Conservation (phyloP, 306 rosid genomes). For the Crotalaria pallida region DNA sequence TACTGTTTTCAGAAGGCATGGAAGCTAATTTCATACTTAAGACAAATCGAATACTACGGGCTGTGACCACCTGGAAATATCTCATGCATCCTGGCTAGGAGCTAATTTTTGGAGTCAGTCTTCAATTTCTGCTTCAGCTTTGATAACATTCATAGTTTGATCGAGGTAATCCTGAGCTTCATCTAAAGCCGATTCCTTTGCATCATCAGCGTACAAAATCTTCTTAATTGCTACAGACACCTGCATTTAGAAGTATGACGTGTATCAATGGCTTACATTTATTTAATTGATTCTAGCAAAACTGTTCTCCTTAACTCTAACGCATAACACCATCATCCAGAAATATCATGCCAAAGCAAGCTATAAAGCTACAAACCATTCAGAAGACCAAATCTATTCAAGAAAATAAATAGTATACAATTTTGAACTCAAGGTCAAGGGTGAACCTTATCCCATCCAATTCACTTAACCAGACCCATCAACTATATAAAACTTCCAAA, state of each 20-base stretch:
- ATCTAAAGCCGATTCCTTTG: conserved; percentile 72
- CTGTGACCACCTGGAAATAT: background rate
- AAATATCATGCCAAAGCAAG: too few relatives aligned
- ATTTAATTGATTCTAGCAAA: background rate
- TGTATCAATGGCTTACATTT: background rate
- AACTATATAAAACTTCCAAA: background rate
- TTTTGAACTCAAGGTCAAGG: background rate
- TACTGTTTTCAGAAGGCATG: background rate
- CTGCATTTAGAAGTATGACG: conserved; percentile 35
- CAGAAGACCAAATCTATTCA: background rate
- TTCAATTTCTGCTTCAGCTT: conserved; percentile 30
- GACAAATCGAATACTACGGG: background rate
- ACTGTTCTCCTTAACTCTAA: too few relatives aligned
- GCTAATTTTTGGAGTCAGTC: conserved; percentile 21
- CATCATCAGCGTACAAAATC: conserved; percentile 89
- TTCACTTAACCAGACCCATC: background rate
- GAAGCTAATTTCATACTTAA: background rate
- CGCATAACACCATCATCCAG: too few relatives aligned
- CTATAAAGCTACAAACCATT: background rate
- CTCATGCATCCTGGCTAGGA: conserved; percentile 18
- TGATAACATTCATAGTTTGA: conserved; percentile 20
- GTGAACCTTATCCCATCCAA: background rate
- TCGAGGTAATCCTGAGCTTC: conserved; percentile 78
- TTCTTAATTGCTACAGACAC: conserved; percentile 76
- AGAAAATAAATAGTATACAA: background rate